Percentiles rank a stretch among this genome's conserved stretches.
Evolutionary conservation across 768 basidiomycete species (phyloP).

Genomic region (Lentinula edodes): DNA sequence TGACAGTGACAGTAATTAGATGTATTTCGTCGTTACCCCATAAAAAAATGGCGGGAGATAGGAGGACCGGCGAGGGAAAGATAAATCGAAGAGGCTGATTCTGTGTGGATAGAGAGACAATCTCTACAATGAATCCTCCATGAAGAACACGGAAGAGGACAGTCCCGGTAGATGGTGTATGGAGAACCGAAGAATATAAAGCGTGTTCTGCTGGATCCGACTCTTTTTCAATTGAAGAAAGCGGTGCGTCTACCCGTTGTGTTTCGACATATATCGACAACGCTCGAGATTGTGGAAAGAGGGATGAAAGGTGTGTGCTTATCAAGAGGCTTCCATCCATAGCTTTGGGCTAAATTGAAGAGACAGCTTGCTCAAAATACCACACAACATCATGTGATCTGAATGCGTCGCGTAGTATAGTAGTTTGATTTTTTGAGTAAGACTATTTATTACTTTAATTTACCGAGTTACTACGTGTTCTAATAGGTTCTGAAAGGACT

Average conservation of each 20-base stretch:
- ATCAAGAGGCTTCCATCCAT: constrained; percentile 34
- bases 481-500: too few species aligned
- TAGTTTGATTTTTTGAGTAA: too few species aligned
- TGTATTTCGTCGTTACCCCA: constrained; percentile 54
- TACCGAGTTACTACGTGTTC: too few species aligned
- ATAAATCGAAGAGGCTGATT: constrained; percentile 69
- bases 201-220: constrained; percentile 63
- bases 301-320: constrained; percentile 58
- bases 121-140: constrained; percentile 67
- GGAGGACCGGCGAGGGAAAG: constrained; percentile 65
- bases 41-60: constrained; percentile 60
- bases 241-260: constrained; percentile 45
- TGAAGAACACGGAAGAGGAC: constrained; percentile 74
- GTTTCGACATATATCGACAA: constrained; percentile 54
- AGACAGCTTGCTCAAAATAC: too few species aligned
- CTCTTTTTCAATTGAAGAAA: constrained; percentile 33
- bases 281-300: constrained; percentile 48
- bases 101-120: constrained; percentile 65
- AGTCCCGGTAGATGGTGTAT: constrained; percentile 53
- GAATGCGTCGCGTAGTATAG: background rate
- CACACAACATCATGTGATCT: background rate
- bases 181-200: constrained; percentile 51
- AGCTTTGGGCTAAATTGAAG: background rate
- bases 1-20: constrained; percentile 60
- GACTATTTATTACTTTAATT: too few species aligned